Evolutionary conservation across 164 flowering plant species (phyloP), one percentile per base, ranked within the genome.

Genomic region (Nelumbo lutea): DNA sequence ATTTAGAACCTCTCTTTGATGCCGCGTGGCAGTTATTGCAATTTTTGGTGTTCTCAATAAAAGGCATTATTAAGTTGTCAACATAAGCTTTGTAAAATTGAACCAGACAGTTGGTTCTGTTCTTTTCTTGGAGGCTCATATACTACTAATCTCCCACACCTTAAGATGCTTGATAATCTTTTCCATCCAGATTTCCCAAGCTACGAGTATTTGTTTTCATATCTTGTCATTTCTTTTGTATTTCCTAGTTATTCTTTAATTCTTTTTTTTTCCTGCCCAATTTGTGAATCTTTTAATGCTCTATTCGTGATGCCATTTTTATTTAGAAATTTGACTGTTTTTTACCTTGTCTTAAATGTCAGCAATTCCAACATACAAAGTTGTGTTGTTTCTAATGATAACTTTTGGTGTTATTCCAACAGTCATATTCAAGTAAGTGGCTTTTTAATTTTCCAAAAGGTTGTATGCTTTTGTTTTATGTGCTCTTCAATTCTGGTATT

Each of bases 391-490:
- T 70, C 41, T 84, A 2, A 84, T 92, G 97, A 71, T 83, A 45
- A 80, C 76, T 61, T 85, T 87, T 79, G 94, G 67, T 78, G 91
- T 88, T 68, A 79, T 90, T 67, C 97, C 99, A 9, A 95, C 99
- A 40, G 73, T 89, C 56, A 58, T 80, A 73, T 88, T 82, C 85
- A 95, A 95, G 97, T 95, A 79, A 83, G 92, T 83, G 41, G 3
- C 41, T 68, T 43, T 64, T 46, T 45, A 5, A 46, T 40, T 48
- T 73, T 27, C 11, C 43, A 57, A 38, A 60, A 59, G 39, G n/a
- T 59, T 47, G 4, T 44, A 57, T 41, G 43, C 15, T 8, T 15
- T 57, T 69, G 42, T 11, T 1, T 57, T 59, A 46, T n/a, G 39
- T 46, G 40, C 14, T 2, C 39, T 13, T 40, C 6, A 3, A 46